These are phyloP conservation scores for Cryptococcus sp. DNA, from an alignment of 1,284 basidiomycete genomes.

Conservation along the genomic window DNA sequence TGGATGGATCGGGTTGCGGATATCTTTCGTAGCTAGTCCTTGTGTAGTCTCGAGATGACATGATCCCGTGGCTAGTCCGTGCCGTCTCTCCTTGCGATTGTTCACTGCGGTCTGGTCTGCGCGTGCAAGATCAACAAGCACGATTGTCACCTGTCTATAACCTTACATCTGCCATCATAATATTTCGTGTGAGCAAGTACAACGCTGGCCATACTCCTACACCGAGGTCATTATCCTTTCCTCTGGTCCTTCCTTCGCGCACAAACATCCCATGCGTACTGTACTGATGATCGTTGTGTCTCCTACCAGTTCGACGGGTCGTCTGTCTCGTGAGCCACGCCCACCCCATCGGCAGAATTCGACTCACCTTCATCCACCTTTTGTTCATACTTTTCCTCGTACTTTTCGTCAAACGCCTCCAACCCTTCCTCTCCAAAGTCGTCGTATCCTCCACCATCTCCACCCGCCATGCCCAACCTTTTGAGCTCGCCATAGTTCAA, in stretches of 20 bases:
- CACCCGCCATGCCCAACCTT: conserved; percentile 15
- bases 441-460: conserved; percentile 8
- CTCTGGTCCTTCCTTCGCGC: no score
- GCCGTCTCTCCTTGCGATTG: not conserved
- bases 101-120: no score
- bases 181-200: no score
- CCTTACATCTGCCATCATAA: no score
- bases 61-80: conserved; percentile 21
- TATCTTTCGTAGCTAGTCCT: conserved; percentile 9
- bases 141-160: no score
- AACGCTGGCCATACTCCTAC: no score
- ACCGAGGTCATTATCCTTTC: no score
- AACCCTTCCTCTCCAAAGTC: conserved; percentile 12
- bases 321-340: no score
- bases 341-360: no score
- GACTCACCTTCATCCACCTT: conserved; percentile 4
- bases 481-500: conserved; percentile 36
- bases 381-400: conserved; percentile 12
- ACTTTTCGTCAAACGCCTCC: conserved; percentile 21
- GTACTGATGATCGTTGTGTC: no score
- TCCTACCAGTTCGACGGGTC: not conserved
- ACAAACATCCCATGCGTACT: no score
- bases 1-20: not conserved
- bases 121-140: no score
- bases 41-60: conserved; percentile 16